Percentiles rank a stretch among this genome's conserved stretches.
Evolutionary conservation across 23 red algal genomes (phyloP).

Genomic region (Gracilariopsis chorda): DNA sequence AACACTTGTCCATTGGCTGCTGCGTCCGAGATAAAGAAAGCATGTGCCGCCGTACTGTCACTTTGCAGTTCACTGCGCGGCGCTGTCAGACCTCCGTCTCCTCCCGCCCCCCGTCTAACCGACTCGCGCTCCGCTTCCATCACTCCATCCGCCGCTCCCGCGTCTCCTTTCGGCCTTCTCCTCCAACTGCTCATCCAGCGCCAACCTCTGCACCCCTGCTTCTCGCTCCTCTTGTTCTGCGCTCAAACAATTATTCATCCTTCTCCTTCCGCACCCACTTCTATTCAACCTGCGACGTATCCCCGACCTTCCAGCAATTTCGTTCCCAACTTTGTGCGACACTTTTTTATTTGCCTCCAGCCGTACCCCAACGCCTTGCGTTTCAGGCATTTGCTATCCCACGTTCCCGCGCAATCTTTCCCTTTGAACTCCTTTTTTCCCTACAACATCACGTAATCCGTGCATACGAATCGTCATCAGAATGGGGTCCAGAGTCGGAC

Average conservation of each 20-base stretch:
- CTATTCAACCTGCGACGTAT: neutral
- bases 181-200: neutral
- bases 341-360: neutral
- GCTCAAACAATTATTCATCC: too few species aligned
- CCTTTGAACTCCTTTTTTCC: neutral
- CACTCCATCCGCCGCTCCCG: neutral
- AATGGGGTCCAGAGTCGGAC: slow-evolving; percentile 75
- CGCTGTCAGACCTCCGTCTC: slow-evolving; percentile 14
- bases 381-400: neutral
- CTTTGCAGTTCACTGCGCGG: too few species aligned
- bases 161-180: neutral
- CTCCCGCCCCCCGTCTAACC: neutral
- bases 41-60: too few species aligned
- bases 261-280: neutral
- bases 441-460: neutral
- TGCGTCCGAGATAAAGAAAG: too few species aligned
- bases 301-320: neutral
- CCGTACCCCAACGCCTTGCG: neutral
- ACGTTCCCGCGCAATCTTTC: neutral
- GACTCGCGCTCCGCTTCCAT: neutral
- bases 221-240: neutral
- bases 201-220: too few species aligned
- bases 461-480: too few species aligned
- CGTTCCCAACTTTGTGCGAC: neutral
- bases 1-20: too few species aligned